phyloP scores from a whole-genome alignment of 345 rosid genomes.

The Acer saccharum region DNA sequence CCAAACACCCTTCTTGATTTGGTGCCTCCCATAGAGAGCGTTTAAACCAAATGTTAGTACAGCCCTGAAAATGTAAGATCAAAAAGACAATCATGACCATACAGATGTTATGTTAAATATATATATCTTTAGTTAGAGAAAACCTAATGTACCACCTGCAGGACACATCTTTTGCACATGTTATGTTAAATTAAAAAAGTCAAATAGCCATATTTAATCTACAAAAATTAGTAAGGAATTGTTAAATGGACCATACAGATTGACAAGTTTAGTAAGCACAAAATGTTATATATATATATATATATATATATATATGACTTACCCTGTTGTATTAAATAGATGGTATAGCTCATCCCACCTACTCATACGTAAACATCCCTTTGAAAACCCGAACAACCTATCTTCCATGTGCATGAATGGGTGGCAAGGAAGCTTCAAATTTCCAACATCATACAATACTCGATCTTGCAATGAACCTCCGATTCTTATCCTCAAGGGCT shows the following conservation, averaged over 20 bases:
- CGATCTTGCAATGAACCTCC: constrained; percentile 99
- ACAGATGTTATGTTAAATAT: too few relatives aligned
- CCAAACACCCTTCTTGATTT: constrained; percentile 54
- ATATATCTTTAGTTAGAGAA: not conserved
- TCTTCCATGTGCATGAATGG: constrained; percentile 61
- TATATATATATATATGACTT: constrained; percentile 25
- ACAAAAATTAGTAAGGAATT: not conserved
- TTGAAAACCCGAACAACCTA: constrained; percentile 87
- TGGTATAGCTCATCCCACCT: constrained; percentile 90
- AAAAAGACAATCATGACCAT: not conserved
- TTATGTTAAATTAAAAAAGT: constrained; percentile 1
- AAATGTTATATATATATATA: constrained; percentile 19
- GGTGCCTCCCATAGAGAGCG: constrained; percentile 86
- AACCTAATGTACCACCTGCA: not conserved
- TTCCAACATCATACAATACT: constrained; percentile 75
- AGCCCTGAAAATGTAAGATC: constrained; percentile 54
- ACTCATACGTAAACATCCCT: constrained; percentile 86
- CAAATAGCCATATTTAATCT: not conserved
- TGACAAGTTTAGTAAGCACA: not conserved
- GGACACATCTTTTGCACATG: not conserved
- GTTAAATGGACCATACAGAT: not conserved
- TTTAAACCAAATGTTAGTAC: constrained; percentile 82
- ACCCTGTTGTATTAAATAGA: constrained; percentile 67
- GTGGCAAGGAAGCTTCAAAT: constrained; percentile 61
- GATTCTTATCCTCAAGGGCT: constrained; percentile 76